Evolutionary conservation across 2,329 filamentous ascomycete genomes (phyloP).

Genomic region (Venturia nashicola): DNA sequence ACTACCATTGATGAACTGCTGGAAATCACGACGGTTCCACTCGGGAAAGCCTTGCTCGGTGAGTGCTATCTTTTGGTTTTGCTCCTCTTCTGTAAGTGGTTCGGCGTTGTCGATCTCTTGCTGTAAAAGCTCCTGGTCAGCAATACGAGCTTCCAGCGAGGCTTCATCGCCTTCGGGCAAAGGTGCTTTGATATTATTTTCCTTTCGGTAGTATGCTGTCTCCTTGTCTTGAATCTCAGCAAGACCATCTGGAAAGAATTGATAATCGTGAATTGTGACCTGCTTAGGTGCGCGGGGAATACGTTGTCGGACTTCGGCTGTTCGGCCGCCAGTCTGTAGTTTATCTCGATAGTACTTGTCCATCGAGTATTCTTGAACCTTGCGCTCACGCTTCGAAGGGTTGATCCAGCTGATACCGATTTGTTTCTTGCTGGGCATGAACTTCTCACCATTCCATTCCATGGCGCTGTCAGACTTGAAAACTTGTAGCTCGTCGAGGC

Average conservation of each 20-base stretch:
- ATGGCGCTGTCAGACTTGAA: slow-evolving; percentile 97
- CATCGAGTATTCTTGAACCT: slow-evolving; percentile 96
- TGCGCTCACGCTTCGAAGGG: slow-evolving; percentile 93
- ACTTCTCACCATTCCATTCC: slow-evolving; percentile 97
- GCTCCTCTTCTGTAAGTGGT: slow-evolving; percentile 78
- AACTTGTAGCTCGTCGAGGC: slow-evolving; percentile 93
- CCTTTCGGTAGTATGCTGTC: slow-evolving; percentile 89
- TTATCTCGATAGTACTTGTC: slow-evolving; percentile 97
- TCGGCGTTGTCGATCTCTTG: slow-evolving; percentile 86
- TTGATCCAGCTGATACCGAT: slow-evolving; percentile 96
- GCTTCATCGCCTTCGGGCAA: slow-evolving; percentile 81
- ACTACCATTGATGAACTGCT: slow-evolving; percentile 93
- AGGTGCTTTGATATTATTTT: slow-evolving; percentile 89
- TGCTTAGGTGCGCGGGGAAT: slow-evolving; percentile 94
- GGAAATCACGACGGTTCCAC: slow-evolving; percentile 96
- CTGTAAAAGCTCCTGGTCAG: slow-evolving; percentile 77
- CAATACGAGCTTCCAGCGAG: slow-evolving; percentile 73
- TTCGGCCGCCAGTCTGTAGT: slow-evolving; percentile 66
- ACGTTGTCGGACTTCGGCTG: slow-evolving; percentile 81
- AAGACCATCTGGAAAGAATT: slow-evolving; percentile 82
- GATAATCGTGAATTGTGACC: slow-evolving; percentile 84
- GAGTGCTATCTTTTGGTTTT: slow-evolving; percentile 71
- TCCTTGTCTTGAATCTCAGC: slow-evolving; percentile 90
- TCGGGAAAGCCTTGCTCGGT: slow-evolving; percentile 78
- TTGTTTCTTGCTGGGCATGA: slow-evolving; percentile 72